phyloP scores from a whole-genome alignment of 2,329 filamentous ascomycete species.

The Trichoderma aggressivum region DNA sequence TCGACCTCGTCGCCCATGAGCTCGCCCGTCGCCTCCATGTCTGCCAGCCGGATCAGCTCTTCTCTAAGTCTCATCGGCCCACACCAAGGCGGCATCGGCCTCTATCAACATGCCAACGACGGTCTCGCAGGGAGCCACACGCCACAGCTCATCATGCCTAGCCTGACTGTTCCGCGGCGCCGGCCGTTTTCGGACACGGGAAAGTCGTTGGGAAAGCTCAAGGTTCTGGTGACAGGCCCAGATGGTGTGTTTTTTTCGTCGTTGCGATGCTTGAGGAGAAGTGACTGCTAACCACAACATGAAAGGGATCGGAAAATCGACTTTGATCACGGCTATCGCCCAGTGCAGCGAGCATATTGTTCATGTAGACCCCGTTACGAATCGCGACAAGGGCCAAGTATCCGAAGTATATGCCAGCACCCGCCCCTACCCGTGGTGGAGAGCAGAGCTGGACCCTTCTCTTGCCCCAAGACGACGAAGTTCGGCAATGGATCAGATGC shows the following conservation, averaged over 20 bases:
- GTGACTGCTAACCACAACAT: constrained; percentile 10
- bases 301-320: constrained; percentile 80
- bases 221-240: constrained; percentile 80
- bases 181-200: constrained; percentile 87
- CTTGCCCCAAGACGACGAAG: constrained; percentile 56
- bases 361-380: constrained; percentile 70
- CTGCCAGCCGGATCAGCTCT: constrained; percentile 30
- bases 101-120: background rate
- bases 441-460: constrained; percentile 71
- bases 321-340: constrained; percentile 81
- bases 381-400: constrained; percentile 36
- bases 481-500: constrained; percentile 64
- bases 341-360: constrained; percentile 89
- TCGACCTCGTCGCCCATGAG: constrained; percentile 50
- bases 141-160: constrained; percentile 96
- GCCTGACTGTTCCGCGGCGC: constrained; percentile 83
- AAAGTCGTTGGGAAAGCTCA: constrained; percentile 78
- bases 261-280: background rate
- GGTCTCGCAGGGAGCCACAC: constrained; percentile 28
- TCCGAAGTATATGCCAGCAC: constrained; percentile 76
- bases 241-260: constrained; percentile 51
- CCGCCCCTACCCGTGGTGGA: constrained; percentile 84
- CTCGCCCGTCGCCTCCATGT: constrained; percentile 46
- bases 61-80: constrained; percentile 24
- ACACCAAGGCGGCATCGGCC: constrained; percentile 23